phyloP scores from a whole-genome alignment of 129 eudicot species.

The Saussurea involucrata region DNA sequence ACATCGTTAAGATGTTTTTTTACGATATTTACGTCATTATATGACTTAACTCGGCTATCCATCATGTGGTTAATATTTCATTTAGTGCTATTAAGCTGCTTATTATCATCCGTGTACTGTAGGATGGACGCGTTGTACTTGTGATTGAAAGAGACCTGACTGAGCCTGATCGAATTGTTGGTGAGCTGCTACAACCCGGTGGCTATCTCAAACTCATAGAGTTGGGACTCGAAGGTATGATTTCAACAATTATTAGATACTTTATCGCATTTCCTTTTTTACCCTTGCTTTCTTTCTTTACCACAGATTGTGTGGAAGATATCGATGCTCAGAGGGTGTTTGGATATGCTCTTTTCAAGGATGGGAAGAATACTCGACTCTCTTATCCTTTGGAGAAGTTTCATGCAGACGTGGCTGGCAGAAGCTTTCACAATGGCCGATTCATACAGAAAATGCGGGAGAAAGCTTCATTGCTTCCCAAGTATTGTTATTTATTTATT shows the following conservation, averaged over 20 bases:
- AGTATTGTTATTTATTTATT: background rate
- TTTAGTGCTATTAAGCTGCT: background rate
- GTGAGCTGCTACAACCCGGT: slow-evolving; percentile 64
- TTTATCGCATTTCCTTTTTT: no score
- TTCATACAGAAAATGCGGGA: slow-evolving; percentile 28
- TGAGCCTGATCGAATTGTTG: slow-evolving; percentile 65
- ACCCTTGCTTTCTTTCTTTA: no score
- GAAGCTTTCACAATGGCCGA: slow-evolving; percentile 32
- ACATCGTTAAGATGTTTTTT: background rate
- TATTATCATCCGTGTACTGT: slow-evolving; percentile 2
- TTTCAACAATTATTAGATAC: background rate
- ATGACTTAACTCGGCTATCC: background rate
- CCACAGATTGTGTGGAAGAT: slow-evolving; percentile 26
- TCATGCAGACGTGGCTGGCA: slow-evolving; percentile 27
- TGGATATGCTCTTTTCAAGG: slow-evolving; percentile 36
- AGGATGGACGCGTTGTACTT: slow-evolving; percentile 58
- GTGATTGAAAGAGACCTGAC: slow-evolving; percentile 61
- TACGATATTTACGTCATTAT: background rate
- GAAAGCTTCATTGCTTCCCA: slow-evolving; percentile 29
- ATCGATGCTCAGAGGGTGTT: slow-evolving; percentile 33
- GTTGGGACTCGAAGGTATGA: slow-evolving; percentile 48
- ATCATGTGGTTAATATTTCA: background rate
- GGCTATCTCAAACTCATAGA: slow-evolving; percentile 61
- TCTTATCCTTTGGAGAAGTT: slow-evolving; percentile 33
- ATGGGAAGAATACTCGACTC: slow-evolving; percentile 19